These are phyloP conservation scores for Gomphus bonarii DNA, from an alignment of 1,284 basidiomycete genomes.

Conservation along the genomic window DNA sequence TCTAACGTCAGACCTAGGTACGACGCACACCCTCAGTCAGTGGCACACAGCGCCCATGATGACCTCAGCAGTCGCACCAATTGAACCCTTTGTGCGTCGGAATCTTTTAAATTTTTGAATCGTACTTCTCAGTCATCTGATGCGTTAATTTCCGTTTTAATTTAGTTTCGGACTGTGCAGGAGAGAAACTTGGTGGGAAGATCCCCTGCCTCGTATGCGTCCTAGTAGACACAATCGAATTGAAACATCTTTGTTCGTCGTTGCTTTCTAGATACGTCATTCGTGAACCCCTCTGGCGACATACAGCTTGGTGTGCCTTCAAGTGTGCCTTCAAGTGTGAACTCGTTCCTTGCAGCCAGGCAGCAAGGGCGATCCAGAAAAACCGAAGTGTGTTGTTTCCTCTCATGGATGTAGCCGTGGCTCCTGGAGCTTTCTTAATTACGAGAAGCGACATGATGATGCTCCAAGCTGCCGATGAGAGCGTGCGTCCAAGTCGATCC, in stretches of 20 bases:
- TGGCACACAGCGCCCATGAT: conserved; percentile 30
- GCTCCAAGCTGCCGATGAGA: conserved; percentile 15
- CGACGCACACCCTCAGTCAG: conserved; percentile 34
- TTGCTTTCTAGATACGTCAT: conserved; percentile 20
- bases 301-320: not conserved
- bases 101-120: not conserved
- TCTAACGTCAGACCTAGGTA: conserved; percentile 18
- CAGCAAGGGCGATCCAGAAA: not conserved
- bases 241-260: conserved; percentile 16
- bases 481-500: conserved; percentile 21
- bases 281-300: conserved; percentile 6
- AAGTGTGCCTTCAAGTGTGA: not conserved
- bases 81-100: conserved; percentile 51
- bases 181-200: conserved; percentile 42
- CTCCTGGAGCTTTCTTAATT: not conserved
- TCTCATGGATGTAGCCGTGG: not conserved
- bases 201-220: conserved; percentile 33
- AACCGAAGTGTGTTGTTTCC: not conserved
- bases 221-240: conserved; percentile 34
- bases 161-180: conserved; percentile 33
- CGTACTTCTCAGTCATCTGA: not conserved
- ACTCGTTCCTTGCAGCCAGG: not conserved
- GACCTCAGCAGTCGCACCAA: conserved; percentile 29
- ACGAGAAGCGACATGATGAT: not conserved
- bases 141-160: not conserved